These are phyloP conservation scores for Tolypocladium ophioglossoides DNA, from an alignment of 2,329 filamentous ascomycete species.

Conservation along the genomic window DNA sequence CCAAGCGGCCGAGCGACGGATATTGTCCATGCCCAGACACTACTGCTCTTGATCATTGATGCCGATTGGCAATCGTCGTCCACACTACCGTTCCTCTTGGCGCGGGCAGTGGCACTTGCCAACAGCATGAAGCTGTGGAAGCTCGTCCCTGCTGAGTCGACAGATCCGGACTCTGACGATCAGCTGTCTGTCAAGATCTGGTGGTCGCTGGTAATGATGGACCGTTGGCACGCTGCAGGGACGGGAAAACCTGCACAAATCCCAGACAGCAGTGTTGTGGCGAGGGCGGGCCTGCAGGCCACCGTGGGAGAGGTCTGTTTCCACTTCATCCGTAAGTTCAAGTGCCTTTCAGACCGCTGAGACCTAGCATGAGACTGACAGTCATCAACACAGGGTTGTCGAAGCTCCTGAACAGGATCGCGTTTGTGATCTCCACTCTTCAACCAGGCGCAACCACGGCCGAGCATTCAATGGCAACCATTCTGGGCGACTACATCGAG, in stretches of 20 bases:
- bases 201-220: conserved; percentile 63
- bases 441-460: conserved; percentile 22
- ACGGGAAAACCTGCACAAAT: conserved; percentile 53
- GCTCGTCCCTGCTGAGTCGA: conserved; percentile 29
- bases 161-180: conserved; percentile 48
- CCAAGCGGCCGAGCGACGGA: conserved; percentile 29
- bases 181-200: conserved; percentile 54
- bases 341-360: too few species aligned
- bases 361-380: neutral
- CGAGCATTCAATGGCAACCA: conserved; percentile 21
- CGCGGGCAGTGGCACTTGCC: conserved; percentile 53
- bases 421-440: conserved; percentile 25
- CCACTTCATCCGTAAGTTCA: conserved; percentile 51
- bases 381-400: conserved; percentile 34
- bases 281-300: conserved; percentile 46
- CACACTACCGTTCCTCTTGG: conserved; percentile 43
- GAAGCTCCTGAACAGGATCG: conserved; percentile 37
- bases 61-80: conserved; percentile 43
- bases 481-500: conserved; percentile 35
- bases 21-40: conserved; percentile 53
- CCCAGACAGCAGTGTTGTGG: conserved; percentile 48
- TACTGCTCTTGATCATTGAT: conserved; percentile 56
- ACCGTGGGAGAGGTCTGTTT: conserved; percentile 54
- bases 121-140: conserved; percentile 52
- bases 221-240: conserved; percentile 63